Base-by-base conservation (phyloP, 345 rosid genomes). In the Populus davidiana region DNA sequence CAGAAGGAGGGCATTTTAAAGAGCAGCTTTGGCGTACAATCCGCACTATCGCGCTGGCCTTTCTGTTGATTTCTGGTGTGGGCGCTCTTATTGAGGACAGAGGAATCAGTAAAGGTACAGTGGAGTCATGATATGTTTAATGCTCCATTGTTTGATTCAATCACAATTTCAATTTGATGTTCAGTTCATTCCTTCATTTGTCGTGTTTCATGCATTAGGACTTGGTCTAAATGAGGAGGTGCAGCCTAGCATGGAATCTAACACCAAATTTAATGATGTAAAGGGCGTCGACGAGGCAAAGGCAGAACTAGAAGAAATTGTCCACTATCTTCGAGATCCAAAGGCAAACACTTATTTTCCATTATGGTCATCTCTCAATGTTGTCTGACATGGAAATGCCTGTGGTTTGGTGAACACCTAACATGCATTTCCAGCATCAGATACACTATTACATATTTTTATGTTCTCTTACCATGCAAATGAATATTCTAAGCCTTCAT, bases 251-350 rank as follows among this genome's bases (percentile, higher is more conserved):
- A 85, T 91, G 93, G 98, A 91, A 84, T 90, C 97, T 1, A 89
- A 84, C 83, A 93, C 99, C 73, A 96, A 93, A 85, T 96, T 96
- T 80, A 88, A 83, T 67, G 97, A 96, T 68, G 98, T 96, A 14
- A 96, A 96, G 81, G 98, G 98, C 70, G 97, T 96, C 82, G 98
- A 94, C 85, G 98, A 96, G 90, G 99, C 99, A 75, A 93, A 94
- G 81, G 85, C 96, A 31, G 98, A 96, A 89, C 86, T 94, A 52
- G 98, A 94, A 83, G 99, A 93, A 83, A 96, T 96, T 82, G 97
- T 96, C 62, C 97, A 92, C 82, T 96, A 94, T 85, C 97, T 96
- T 31, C 91, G 97, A 33, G 98, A 96, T 87, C 99, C 99, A 18
- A 96, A 96, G 92, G 99, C 91, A 76, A 75, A 65, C 76, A 61